These are phyloP conservation scores for Leccinum arenicola DNA, from an alignment of 768 basidiomycete species.

Conservation along the genomic window DNA sequence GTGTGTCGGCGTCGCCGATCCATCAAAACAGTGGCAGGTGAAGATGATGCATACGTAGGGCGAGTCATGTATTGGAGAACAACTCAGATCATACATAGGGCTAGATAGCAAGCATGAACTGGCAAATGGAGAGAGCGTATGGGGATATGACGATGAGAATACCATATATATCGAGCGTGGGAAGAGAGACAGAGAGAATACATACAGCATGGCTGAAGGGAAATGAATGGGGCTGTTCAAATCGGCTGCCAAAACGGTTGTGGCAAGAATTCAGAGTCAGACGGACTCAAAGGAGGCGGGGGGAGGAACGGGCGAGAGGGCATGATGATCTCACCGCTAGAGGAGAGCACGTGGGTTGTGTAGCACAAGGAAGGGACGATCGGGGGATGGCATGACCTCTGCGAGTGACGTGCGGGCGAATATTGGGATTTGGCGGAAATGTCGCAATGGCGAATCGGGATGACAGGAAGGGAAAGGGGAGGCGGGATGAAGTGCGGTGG, in stretches of 20 bases:
- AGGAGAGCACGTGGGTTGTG: not conserved
- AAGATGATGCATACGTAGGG: not conserved
- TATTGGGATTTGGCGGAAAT: not conserved
- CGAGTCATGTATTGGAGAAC: not conserved
- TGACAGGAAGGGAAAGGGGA: not conserved
- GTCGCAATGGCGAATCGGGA: not conserved
- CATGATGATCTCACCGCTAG: not conserved
- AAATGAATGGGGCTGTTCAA: conserved; percentile 10
- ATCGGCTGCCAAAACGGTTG: conserved; percentile 5
- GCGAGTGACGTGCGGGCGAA: not conserved
- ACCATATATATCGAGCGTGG: conserved; percentile 14
- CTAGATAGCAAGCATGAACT: not conserved
- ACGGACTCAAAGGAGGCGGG: not conserved
- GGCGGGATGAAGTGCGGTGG: conserved; percentile 7
- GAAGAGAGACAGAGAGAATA: not conserved
- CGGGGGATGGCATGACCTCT: not conserved
- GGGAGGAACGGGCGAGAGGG: not conserved
- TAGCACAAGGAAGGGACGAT: not conserved
- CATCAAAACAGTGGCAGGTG: conserved; percentile 8
- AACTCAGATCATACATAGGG: not conserved
- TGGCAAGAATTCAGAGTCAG: conserved; percentile 3
- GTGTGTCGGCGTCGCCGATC: conserved; percentile 8
- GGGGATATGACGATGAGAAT: not conserved
- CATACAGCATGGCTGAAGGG: conserved; percentile 9
- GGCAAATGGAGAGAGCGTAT: conserved; percentile 1